Base-by-base conservation (phyloP, 192 early-diverging fungal species). In the Backusella westeae region DNA sequence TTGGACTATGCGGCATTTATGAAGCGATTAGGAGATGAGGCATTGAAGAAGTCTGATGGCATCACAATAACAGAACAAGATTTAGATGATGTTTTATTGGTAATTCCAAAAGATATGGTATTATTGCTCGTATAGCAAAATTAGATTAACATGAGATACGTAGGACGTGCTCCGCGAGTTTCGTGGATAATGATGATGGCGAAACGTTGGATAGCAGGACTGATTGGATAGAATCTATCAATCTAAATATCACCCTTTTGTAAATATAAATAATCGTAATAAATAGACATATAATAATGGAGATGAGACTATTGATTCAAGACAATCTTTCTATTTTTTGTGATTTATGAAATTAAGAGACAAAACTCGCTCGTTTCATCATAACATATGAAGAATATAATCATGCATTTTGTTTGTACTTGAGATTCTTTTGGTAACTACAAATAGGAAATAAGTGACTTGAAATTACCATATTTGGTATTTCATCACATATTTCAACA, bases 1-100 rank as follows among this genome's bases (percentile, higher is more conserved):
- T 42, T 76, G 52, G 52, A 76, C 49, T 76, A 71, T 34, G 21
- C 63, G 1, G 6, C 71, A 1, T 76, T 76, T 56, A 29, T 76
- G 14, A 29, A 66, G 39, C 5, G 68, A 41, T n/a, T 76, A 26
- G 38, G 53, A 10, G 34, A 69, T 1, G 75, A 76, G 34, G 46
- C 75, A 4, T 38, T 63, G n/a, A 46, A 71, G 3, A 5, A 34
- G 29, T 34, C 34, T 17, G 14, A 68, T 34, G 29, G 56, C 3
- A 4, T 29, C 9, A 29, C 8, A 2, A 10, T 63, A 12, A 63
- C 0, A 63, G 12, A 63, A 4, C 10, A 23, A 26, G 56, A 63
- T 63, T 3, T 63, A 3, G 56, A 63, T 29, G 8, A 12, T 4
- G 56, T 68, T 9, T 19, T 68, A 15, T 17, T 19, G 10, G n/a